A percentile compares a stretch with the other conserved stretches of the same genome.
Evolutionary conservation across 495 filamentous ascomycete species (phyloP).

Genomic region (Jackrogersella multiformis): DNA sequence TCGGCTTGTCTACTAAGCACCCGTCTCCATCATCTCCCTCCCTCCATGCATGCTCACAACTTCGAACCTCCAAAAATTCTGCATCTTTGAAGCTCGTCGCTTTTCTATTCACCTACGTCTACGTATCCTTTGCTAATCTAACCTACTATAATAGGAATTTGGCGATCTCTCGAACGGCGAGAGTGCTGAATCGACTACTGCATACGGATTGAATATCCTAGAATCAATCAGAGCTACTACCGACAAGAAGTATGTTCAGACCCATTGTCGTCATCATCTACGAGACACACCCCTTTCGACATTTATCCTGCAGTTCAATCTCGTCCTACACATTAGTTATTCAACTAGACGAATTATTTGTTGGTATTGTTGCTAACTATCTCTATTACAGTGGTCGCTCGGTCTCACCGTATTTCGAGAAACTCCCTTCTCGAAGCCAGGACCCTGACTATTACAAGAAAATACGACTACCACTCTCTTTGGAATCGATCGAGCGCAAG

Average conservation of each 20-base stretch:
- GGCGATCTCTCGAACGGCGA: slow-evolving; percentile 59
- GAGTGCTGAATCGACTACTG: slow-evolving; percentile 69
- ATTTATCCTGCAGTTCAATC: background rate
- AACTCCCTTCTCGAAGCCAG: slow-evolving; percentile 67
- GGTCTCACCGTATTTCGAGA: slow-evolving; percentile 76
- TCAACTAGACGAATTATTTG: background rate
- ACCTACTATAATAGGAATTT: slow-evolving; percentile 39
- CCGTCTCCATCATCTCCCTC: slow-evolving; percentile 17
- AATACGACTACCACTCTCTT: slow-evolving; percentile 76
- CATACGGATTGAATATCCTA: slow-evolving; percentile 71
- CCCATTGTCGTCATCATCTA: slow-evolving; percentile 10
- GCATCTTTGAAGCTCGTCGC: slow-evolving; percentile 1
- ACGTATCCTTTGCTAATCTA: slow-evolving; percentile 30
- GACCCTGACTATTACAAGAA: slow-evolving; percentile 78
- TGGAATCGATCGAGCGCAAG: slow-evolving; percentile 78
- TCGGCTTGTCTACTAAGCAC: slow-evolving; percentile 13
- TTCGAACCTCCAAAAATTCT: slow-evolving; percentile 27
- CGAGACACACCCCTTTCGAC: background rate
- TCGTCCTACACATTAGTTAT: background rate
- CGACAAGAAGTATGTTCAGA: slow-evolving; percentile 72
- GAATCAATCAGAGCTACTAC: slow-evolving; percentile 70
- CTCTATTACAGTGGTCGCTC: slow-evolving; percentile 63
- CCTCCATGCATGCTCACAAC: slow-evolving; percentile 33
- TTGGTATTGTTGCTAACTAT: slow-evolving; percentile 24
- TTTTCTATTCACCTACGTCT: background rate